phyloP scores from a whole-genome alignment of 306 rosid genomes.

The Cicer cuneatum region DNA sequence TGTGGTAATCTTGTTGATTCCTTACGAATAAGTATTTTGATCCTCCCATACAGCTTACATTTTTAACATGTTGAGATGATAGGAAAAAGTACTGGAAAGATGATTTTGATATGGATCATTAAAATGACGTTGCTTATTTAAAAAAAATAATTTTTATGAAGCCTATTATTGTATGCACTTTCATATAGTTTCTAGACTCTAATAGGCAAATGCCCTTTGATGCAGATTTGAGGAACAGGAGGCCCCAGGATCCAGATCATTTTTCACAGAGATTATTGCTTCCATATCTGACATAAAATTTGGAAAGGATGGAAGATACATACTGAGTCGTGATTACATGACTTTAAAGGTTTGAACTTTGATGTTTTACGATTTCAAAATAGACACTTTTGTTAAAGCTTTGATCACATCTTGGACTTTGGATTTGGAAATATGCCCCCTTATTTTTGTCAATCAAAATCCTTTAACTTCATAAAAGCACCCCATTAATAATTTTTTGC shows the following conservation, averaged over 20 bases:
- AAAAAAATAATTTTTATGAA: conserved; percentile 24
- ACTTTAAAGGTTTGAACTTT: conserved; percentile 78
- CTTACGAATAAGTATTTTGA: neutral
- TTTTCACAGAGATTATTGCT: conserved; percentile 98
- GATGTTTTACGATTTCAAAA: conserved; percentile 23
- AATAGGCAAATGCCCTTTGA: conserved; percentile 39
- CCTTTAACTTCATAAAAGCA: neutral
- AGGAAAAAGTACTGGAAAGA: conserved; percentile 25
- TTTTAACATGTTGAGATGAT: conserved; percentile 7
- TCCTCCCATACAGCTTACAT: conserved; percentile 15
- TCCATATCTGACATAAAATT: conserved; percentile 97
- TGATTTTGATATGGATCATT: conserved; percentile 25
- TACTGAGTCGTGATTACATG: conserved; percentile 99
- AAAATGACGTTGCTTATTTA: conserved; percentile 33
- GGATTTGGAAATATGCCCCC: neutral
- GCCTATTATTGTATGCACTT: conserved; percentile 30
- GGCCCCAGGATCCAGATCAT: conserved; percentile 88
- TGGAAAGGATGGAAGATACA: conserved; percentile 87
- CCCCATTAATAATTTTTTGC: neutral
- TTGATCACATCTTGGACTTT: conserved; percentile 32
- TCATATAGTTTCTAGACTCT: conserved; percentile 35
- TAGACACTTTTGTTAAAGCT: conserved; percentile 10
- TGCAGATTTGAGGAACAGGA: conserved; percentile 98
- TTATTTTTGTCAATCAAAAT: conserved; percentile 7
- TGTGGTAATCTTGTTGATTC: conserved; percentile 22